Evolutionary conservation across 2,329 filamentous ascomycete genomes (phyloP).

Genomic region (Corynespora cassiicola): DNA sequence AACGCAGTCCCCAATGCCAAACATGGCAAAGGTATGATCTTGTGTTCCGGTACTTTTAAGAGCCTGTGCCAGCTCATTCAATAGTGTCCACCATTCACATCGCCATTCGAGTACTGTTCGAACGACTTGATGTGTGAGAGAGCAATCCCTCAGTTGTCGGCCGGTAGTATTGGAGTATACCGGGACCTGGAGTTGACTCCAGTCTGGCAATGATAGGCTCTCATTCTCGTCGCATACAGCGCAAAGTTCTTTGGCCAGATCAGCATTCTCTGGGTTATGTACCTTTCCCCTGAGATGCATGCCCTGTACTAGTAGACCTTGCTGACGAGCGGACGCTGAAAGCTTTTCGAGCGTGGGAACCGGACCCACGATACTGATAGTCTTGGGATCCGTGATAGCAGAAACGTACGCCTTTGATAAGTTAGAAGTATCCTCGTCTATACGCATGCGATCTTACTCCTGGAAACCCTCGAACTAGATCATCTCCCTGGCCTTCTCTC

Average conservation of each 20-base stretch:
- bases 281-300: conserved; percentile 27
- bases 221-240: conserved; percentile 8
- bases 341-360: conserved; percentile 16
- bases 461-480: conserved; percentile 19
- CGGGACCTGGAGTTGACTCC: conserved; percentile 13
- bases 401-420: conserved; percentile 23
- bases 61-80: conserved; percentile 21
- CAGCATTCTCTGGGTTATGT: conserved; percentile 27
- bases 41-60: conserved; percentile 10
- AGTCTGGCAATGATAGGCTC: conserved; percentile 16
- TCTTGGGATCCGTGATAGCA: conserved; percentile 28
- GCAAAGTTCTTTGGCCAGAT: conserved; percentile 20
- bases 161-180: conserved; percentile 23
- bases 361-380: conserved; percentile 26
- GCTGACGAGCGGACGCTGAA: conserved; percentile 9
- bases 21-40: conserved; percentile 21
- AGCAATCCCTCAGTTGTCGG: conserved; percentile 5
- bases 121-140: conserved; percentile 17
- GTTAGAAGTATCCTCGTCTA: neutral
- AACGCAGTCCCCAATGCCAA: conserved; percentile 29
- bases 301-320: conserved; percentile 16
- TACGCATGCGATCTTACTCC: conserved; percentile 16
- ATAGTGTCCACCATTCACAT: conserved; percentile 27
- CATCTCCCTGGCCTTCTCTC: conserved; percentile 17
- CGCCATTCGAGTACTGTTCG: conserved; percentile 23